Conservation (phyloP, 1,139 yeast species). For the Saccharomyces uvarum region DNA sequence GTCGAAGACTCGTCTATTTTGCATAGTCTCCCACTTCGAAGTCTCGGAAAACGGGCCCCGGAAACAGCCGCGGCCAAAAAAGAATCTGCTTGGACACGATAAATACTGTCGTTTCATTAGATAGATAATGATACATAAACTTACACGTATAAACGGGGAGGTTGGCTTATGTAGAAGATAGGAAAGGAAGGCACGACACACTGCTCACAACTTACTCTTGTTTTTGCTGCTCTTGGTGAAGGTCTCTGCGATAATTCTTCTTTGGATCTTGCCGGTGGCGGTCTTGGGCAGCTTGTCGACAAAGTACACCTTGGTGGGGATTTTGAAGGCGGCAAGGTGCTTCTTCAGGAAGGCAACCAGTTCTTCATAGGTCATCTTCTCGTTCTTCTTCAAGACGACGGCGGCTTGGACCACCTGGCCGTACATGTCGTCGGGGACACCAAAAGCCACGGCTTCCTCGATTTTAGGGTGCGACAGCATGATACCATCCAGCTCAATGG, state of each 20-base stretch:
- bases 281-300: slow-evolving; percentile 60
- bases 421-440: slow-evolving; percentile 53
- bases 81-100: background rate
- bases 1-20: background rate
- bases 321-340: slow-evolving; percentile 47
- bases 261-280: slow-evolving; percentile 64
- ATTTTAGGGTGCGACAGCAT: slow-evolving; percentile 50
- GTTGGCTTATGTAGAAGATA: background rate
- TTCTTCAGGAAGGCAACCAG: slow-evolving; percentile 38
- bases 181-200: background rate
- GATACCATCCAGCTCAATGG: slow-evolving; percentile 54
- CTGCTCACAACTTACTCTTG: slow-evolving; percentile 32
- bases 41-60: slow-evolving; percentile 1
- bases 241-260: slow-evolving; percentile 47
- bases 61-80: background rate
- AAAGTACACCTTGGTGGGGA: slow-evolving; percentile 49
- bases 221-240: slow-evolving; percentile 27
- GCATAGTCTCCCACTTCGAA: background rate
- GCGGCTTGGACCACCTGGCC: slow-evolving; percentile 66
- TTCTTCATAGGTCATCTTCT: slow-evolving; percentile 36
- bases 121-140: background rate
- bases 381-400: slow-evolving; percentile 43
- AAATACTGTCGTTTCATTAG: background rate
- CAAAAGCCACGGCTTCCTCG: slow-evolving; percentile 61
- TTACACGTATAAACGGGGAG: background rate